Base-by-base conservation (phyloP, 2,329 filamentous ascomycete species). In the Aspergillus sp. region DNA sequence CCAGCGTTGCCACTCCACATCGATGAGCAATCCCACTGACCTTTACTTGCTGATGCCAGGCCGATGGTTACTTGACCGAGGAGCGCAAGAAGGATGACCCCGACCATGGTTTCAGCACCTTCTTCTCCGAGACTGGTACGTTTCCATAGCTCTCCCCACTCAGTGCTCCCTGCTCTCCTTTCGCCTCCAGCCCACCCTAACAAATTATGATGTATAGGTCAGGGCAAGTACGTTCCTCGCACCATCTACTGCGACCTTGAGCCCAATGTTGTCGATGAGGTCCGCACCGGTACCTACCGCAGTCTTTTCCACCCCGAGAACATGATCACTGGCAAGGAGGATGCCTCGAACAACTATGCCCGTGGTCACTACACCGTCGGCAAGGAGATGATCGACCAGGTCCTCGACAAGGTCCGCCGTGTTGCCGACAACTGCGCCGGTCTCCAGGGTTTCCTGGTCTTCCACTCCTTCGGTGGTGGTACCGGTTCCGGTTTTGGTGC, bases 281-380 rank as follows among this genome's bases (percentile, higher is more conserved):
- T 98, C 83, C 93, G 95, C 84, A 98, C 93, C 73, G 95, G 95
- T 77, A 82, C 92, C 79, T 99, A 98, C 88, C 91, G 94, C 76
- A 90, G 87, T 78, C 90, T 99, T 68, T 98, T 98, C 89, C 95
- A 98, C 85, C 95, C 95, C 62, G 95, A 98, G 84, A 91, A 96
- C 84, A 97, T 99, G 94, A 97, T 99, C 82, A 97, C 92, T 68
- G 95, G 95, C 83, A 98, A 98, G 89, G 95, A 98, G 87, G 95
- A 98, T 89, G 95, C 95, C 70, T 97, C 94, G 72, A 99, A 99
- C 91, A 99, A 99, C 89, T 98, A 98, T 78, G 95, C 95, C 73
- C 94, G 95, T 87, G 95, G 95, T 71, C 95, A 99, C 86, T 99
- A 99, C 87, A 99, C 95, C 67, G 93, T 98, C 73, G 95, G 95